These are phyloP conservation scores for Rhizopogon vinicolor DNA, from an alignment of 768 basidiomycete species.

Conservation along the genomic window DNA sequence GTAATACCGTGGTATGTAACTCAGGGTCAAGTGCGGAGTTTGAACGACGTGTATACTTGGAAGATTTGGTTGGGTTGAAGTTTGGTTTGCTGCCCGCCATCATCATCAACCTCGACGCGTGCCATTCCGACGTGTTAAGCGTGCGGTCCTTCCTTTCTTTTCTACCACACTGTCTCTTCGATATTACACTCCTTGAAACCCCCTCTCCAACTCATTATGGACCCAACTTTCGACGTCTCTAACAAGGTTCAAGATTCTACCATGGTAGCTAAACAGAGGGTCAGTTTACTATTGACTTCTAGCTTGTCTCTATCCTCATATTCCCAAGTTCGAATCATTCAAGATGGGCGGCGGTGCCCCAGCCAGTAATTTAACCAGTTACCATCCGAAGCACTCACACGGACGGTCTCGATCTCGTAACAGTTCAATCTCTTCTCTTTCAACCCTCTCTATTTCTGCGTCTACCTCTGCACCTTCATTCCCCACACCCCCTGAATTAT, in stretches of 20 bases:
- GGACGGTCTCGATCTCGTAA: constrained; percentile 64
- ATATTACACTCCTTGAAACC: constrained; percentile 29
- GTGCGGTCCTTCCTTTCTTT: constrained; percentile 35
- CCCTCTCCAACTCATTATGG: constrained; percentile 31
- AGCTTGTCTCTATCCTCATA: background rate
- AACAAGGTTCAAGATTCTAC: constrained; percentile 24
- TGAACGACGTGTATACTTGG: constrained; percentile 7
- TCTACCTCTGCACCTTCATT: constrained; percentile 26
- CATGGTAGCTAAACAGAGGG: constrained; percentile 39
- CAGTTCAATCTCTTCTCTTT: constrained; percentile 39
- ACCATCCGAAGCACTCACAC: constrained; percentile 30
- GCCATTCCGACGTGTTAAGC: constrained; percentile 12
- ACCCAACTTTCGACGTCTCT: constrained; percentile 26
- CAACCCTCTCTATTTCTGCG: constrained; percentile 38
- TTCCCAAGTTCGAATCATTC: constrained; percentile 64
- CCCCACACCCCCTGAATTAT: constrained; percentile 32
- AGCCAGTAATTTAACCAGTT: constrained; percentile 34
- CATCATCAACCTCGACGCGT: constrained; percentile 12
- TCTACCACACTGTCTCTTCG: constrained; percentile 26
- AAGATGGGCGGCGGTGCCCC: constrained; percentile 48
- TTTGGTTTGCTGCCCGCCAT: constrained; percentile 23
- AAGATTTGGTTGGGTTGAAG: constrained; percentile 9
- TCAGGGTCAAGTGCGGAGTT: constrained; percentile 19
- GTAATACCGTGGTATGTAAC: no score
- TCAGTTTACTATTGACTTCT: constrained; percentile 12